Conservation (phyloP, 2,329 filamentous ascomycete species). For the Epichloe festucae region DNA sequence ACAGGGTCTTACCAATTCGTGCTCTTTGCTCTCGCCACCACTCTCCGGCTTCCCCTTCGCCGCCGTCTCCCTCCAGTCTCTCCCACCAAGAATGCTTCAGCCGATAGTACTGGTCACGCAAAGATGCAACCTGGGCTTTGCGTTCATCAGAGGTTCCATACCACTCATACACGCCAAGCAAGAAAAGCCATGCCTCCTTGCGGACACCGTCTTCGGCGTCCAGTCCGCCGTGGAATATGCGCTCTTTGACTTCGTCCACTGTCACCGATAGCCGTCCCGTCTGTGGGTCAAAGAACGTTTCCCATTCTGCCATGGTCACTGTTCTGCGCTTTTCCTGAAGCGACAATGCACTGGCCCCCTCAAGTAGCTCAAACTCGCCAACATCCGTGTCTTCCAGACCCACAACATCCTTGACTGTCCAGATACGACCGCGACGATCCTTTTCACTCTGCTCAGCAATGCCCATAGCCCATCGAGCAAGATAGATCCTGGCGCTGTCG, state of each 20-base stretch:
- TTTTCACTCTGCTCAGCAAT: constrained; percentile 93
- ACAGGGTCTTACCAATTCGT: constrained; percentile 63
- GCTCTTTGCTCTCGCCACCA: constrained; percentile 95
- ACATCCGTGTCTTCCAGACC: constrained; percentile 92
- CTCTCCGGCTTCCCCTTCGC: constrained; percentile 70
- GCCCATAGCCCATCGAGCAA: constrained; percentile 96
- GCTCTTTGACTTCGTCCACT: constrained; percentile 84
- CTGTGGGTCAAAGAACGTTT: constrained; percentile 67
- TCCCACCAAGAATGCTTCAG: constrained; percentile 97
- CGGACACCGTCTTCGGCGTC: constrained; percentile 81
- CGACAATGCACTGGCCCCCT: constrained; percentile 61
- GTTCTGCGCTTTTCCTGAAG: constrained; percentile 65
- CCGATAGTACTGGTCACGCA: constrained; percentile 86
- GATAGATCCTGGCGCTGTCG: constrained; percentile 85
- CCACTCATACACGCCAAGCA: constrained; percentile 89
- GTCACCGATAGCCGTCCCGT: constrained; percentile 69
- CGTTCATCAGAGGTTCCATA: constrained; percentile 78
- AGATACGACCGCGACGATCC: constrained; percentile 75
- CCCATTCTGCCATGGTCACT: constrained; percentile 78
- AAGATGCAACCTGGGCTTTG: constrained; percentile 66
- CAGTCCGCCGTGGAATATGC: constrained; percentile 91
- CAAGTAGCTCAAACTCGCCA: constrained; percentile 88
- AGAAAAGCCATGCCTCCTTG: constrained; percentile 93
- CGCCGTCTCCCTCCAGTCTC: constrained; percentile 68
- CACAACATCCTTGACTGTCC: constrained; percentile 84